Evolutionary conservation across 371 early-diverging fungal species (phyloP).

Genomic region (Capillidium rhysosporum): DNA sequence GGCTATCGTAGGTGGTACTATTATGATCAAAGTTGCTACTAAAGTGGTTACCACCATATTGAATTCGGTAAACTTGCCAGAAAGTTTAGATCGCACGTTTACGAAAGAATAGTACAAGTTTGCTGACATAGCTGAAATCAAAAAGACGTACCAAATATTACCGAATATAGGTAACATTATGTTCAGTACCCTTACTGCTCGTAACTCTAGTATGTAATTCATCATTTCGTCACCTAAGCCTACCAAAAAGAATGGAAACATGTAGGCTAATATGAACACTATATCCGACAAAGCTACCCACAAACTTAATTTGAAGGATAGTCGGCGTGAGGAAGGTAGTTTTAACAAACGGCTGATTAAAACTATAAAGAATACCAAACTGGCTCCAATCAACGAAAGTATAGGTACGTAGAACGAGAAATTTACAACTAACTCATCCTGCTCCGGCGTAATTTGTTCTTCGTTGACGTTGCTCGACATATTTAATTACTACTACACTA

Average conservation of each 20-base stretch:
- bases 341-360: background rate
- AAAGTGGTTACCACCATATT: background rate
- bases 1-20: background rate
- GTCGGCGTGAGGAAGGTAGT: background rate
- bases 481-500: too few relatives aligned
- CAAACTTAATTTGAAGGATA: background rate
- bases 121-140: background rate
- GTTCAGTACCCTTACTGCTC: background rate
- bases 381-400: too few relatives aligned
- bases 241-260: background rate
- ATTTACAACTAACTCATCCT: too few relatives aligned
- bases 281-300: constrained; percentile 4
- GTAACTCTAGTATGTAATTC: background rate
- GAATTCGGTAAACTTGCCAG: background rate
- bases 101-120: background rate
- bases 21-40: background rate
- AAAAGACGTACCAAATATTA: background rate
- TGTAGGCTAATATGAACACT: background rate
- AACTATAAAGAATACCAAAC: too few relatives aligned
- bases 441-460: too few relatives aligned
- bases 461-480: too few relatives aligned
- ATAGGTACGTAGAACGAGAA: too few relatives aligned
- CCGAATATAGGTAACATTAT: background rate
- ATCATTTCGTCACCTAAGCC: too few relatives aligned
- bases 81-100: background rate